A percentile compares a stretch with the other conserved stretches of the same genome.
Evolutionary conservation across 495 filamentous ascomycete genomes (phyloP).

Genomic region (Neurospora sp.): DNA sequence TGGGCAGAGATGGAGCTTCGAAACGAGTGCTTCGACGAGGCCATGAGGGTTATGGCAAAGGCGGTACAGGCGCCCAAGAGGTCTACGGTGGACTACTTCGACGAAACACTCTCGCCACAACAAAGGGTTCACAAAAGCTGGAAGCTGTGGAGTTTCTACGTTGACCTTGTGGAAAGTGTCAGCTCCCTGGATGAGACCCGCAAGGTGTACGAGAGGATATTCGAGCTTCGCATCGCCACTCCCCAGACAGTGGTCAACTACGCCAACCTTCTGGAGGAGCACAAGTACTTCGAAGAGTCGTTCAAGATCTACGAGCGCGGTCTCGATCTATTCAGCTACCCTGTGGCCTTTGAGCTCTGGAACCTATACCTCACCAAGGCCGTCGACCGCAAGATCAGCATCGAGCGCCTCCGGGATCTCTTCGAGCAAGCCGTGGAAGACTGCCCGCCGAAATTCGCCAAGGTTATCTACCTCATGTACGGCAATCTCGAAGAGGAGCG

Average conservation of each 20-base stretch:
- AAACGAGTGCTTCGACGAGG: constrained; percentile 89
- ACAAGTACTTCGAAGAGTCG: constrained; percentile 92
- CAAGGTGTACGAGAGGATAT: constrained; percentile 92
- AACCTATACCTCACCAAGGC: constrained; percentile 97
- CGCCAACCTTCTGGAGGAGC: constrained; percentile 89
- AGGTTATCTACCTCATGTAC: constrained; percentile 95
- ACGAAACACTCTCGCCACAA: constrained; percentile 87
- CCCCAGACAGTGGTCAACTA: constrained; percentile 98
- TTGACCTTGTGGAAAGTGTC: constrained; percentile 94
- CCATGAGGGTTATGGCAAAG: constrained; percentile 92
- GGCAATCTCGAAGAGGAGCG: constrained; percentile 95
- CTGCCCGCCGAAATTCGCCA: constrained; percentile 92
- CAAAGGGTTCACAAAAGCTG: constrained; percentile 98
- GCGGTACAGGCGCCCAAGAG: constrained; percentile 91
- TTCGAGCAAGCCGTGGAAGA: constrained; percentile 96
- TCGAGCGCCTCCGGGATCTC: constrained; percentile 87
- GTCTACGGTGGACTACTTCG: constrained; percentile 95
- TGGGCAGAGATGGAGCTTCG: constrained; percentile 98
- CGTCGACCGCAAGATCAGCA: constrained; percentile 86
- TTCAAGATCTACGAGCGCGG: constrained; percentile 98
- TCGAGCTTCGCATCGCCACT: constrained; percentile 95
- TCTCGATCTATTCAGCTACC: constrained; percentile 92
- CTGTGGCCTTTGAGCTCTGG: constrained; percentile 97
- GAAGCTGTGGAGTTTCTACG: constrained; percentile 99
- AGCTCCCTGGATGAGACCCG: constrained; percentile 84